Evolutionary conservation across 768 basidiomycete genomes (phyloP), one percentile per base, ranked within the genome.

Genomic region (Hebeloma cylindrosporum): DNA sequence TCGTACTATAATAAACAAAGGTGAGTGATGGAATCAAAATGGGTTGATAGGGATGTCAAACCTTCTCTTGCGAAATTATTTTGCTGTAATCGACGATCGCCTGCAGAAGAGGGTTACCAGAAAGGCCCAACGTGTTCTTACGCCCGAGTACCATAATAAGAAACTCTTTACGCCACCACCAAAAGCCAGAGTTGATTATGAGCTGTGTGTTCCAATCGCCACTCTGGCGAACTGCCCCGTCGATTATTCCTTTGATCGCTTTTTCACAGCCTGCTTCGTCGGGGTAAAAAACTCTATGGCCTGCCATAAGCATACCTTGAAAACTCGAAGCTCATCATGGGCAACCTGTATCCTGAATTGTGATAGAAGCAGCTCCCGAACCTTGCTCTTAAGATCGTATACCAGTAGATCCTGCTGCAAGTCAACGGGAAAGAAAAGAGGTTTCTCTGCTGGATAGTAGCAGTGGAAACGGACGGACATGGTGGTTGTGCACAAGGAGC

Each of bases 81-180:
- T 54, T 54, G 40, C 39, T 51, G 31, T 47, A 50, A 42, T 48
- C 51, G 23, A 45, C 28, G 27, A 53, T 23, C 8, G 41, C 40
- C 46, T 56, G 52, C 37, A 49, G 39, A 43, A 47, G 28, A 23
- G 54, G 36, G 32, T 55, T 43, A 26, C 53, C 53, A 20, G 22
- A 20, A 9, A 55, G 27, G 33, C 53, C 53, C 41, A 41, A 28
- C 16, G 38, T 37, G 30, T 55, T 52, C 43, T 55, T 55, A 30
- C 48, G 51, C 47, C 49, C 54, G 11, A 49, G 28, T 14, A 53
- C 33, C 10, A 42, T 27, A 28, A 20, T 13, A 22, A 40, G 42
- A 40, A 52, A 45, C 9, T 25, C 23, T 16, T 33, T 7, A 14
- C 44, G 31, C 50, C 41, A 54, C 53, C 53, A 55, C 40, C 37